Conservation (phyloP, 106 monocot species). For the Xerophyta viscosa region DNA sequence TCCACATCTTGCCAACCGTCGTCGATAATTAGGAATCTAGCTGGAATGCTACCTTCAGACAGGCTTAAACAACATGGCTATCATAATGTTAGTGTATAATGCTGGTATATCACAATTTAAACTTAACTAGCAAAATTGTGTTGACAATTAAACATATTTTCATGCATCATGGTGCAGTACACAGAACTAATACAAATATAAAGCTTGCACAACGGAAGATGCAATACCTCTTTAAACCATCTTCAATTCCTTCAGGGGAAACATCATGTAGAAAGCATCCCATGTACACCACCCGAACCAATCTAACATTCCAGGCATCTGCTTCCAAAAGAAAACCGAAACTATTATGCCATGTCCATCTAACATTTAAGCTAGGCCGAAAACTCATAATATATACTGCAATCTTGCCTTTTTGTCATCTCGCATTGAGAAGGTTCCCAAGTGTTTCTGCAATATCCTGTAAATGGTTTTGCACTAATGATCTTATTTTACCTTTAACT, state of each 20-base stretch:
- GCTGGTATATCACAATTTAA: background rate
- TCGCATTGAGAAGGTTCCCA: slow-evolving; percentile 26
- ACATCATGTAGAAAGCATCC: slow-evolving; percentile 56
- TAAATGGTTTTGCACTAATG: background rate
- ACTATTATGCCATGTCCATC: background rate
- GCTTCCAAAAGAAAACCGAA: slow-evolving; percentile 12
- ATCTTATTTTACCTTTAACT: too few species aligned
- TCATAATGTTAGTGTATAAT: background rate
- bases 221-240: slow-evolving; percentile 29
- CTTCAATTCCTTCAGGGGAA: slow-evolving; percentile 29
- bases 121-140: too few species aligned
- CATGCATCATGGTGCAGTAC: too few species aligned
- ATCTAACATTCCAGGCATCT: slow-evolving; percentile 43
- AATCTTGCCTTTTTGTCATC: slow-evolving; percentile 30
- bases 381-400: background rate
- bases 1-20: slow-evolving; percentile 46
- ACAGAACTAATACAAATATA: too few species aligned
- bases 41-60: slow-evolving; percentile 29
- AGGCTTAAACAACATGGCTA: slow-evolving; percentile 12
- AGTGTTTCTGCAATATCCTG: slow-evolving; percentile 24
- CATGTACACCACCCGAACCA: slow-evolving; percentile 68
- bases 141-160: too few species aligned
- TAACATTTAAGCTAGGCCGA: background rate
- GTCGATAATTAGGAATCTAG: slow-evolving; percentile 45
- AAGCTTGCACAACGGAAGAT: too few species aligned